Percentiles rank a stretch among this genome's conserved stretches.
These are phyloP conservation scores for Metschnikowia colocasiae DNA, from an alignment of 805 yeast species.

Conservation along the genomic window DNA sequence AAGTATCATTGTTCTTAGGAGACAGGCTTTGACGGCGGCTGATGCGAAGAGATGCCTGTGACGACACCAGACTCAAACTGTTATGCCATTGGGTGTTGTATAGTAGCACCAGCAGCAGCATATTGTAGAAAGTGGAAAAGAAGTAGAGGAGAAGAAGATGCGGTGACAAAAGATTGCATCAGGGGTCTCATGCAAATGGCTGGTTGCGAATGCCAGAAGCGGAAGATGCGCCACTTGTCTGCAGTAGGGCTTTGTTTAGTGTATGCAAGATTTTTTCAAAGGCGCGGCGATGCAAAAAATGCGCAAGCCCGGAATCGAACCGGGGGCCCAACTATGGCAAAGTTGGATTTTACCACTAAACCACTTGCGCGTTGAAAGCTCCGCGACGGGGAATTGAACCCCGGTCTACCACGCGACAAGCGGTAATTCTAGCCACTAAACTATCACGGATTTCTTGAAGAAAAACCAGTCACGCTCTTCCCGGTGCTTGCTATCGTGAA, in stretches of 20 bases:
- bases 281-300: constrained; percentile 1
- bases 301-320: constrained; percentile 24
- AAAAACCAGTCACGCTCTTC: no score
- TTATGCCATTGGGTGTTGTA: constrained; percentile 11
- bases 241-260: neutral
- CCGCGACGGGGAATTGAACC: constrained; percentile 21
- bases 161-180: neutral
- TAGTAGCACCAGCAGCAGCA: constrained; percentile 12
- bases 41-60: constrained; percentile 6
- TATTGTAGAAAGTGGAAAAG: neutral
- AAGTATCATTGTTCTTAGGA: neutral
- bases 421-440: constrained; percentile 20
- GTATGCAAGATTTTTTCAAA: neutral
- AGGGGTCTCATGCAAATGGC: neutral
- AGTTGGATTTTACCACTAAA: constrained; percentile 22
- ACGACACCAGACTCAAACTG: constrained; percentile 6
- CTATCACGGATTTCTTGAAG: constrained; percentile 14
- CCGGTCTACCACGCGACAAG: constrained; percentile 20
- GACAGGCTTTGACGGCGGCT: neutral
- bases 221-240: neutral
- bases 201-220: constrained; percentile 5
- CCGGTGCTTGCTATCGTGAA: no score
- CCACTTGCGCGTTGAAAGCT: constrained; percentile 19
- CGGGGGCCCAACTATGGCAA: constrained; percentile 23
- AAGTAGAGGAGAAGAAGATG: neutral